Evolutionary conservation across 768 basidiomycete genomes (phyloP).

Genomic region (Hericium coralloides): DNA sequence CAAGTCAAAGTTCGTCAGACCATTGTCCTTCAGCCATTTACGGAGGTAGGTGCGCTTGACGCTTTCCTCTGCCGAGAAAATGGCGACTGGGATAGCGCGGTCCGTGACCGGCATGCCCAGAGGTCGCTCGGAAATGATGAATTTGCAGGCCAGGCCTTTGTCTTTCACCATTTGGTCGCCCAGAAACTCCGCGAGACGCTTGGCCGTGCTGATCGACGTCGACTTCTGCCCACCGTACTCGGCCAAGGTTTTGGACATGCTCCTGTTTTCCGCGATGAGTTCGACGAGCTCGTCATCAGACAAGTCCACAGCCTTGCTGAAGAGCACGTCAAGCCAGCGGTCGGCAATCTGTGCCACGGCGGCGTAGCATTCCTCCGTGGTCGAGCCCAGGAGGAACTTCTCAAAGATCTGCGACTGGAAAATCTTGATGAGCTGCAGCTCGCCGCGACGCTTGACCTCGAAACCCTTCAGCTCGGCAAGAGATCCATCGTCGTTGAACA

Average conservation of each 20-base stretch:
- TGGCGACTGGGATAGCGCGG: conserved; percentile 92
- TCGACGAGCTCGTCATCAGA: conserved; percentile 91
- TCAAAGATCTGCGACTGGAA: conserved; percentile 99
- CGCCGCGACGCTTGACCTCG: conserved; percentile 96
- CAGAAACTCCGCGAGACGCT: conserved; percentile 90
- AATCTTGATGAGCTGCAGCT: conserved; percentile 97
- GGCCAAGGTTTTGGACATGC: conserved; percentile 93
- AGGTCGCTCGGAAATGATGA: conserved; percentile 95
- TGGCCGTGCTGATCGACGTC: conserved; percentile 95
- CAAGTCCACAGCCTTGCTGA: conserved; percentile 75
- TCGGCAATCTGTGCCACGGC: conserved; percentile 91
- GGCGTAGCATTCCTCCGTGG: conserved; percentile 91
- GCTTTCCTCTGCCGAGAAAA: conserved; percentile 91
- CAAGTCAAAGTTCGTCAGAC: conserved; percentile 79
- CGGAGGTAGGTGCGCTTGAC: conserved; percentile 86
- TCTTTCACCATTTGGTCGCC: conserved; percentile 99
- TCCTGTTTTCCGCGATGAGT: conserved; percentile 96
- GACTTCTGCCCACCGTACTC: conserved; percentile 97
- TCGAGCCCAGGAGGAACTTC: conserved; percentile 88
- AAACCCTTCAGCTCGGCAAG: conserved; percentile 99
- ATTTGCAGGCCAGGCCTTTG: conserved; percentile 97
- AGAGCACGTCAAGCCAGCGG: conserved; percentile 96
- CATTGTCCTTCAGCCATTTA: conserved; percentile 94
- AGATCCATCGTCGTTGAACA: conserved; percentile 95
- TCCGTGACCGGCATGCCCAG: conserved; percentile 93